Evolutionary conservation across 768 basidiomycete genomes (phyloP).

Genomic region (Boletus rubescentipes): DNA sequence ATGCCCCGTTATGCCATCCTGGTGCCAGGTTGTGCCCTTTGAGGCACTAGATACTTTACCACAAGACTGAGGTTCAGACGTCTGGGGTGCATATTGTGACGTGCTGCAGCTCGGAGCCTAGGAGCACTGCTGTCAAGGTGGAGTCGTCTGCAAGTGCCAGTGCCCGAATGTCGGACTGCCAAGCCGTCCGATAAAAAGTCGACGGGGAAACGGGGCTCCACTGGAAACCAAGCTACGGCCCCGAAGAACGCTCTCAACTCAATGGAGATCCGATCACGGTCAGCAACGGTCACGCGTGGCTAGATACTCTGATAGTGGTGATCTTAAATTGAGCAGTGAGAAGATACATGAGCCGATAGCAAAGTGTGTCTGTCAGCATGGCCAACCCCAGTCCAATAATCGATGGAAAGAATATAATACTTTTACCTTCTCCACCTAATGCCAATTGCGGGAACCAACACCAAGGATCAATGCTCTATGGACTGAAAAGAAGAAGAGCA

Average conservation of each 20-base stretch:
- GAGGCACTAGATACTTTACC: neutral
- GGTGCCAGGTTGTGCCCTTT: too few species aligned
- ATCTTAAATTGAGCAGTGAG: constrained; percentile 5
- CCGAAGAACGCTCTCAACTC: neutral
- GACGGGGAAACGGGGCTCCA: neutral
- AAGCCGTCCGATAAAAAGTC: too few species aligned
- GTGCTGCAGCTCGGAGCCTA: too few species aligned
- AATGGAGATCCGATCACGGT: neutral
- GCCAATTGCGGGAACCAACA: neutral
- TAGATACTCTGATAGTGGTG: neutral
- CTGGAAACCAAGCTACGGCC: too few species aligned
- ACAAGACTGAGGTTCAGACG: neutral
- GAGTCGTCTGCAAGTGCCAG: too few species aligned
- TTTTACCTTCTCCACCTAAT: constrained; percentile 11
- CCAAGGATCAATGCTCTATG: constrained; percentile 20
- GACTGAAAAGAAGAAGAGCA: constrained; percentile 20
- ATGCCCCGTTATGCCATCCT: neutral
- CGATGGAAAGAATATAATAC: neutral
- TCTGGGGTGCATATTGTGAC: neutral
- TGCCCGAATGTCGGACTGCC: neutral
- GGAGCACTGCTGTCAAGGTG: too few species aligned
- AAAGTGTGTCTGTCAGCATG: neutral
- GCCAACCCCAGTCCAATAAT: neutral
- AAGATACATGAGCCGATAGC: neutral
- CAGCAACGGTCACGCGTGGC: too few species aligned